phyloP scores from a whole-genome alignment of 164 flowering plant species.

The Macadamia tetraphylla region DNA sequence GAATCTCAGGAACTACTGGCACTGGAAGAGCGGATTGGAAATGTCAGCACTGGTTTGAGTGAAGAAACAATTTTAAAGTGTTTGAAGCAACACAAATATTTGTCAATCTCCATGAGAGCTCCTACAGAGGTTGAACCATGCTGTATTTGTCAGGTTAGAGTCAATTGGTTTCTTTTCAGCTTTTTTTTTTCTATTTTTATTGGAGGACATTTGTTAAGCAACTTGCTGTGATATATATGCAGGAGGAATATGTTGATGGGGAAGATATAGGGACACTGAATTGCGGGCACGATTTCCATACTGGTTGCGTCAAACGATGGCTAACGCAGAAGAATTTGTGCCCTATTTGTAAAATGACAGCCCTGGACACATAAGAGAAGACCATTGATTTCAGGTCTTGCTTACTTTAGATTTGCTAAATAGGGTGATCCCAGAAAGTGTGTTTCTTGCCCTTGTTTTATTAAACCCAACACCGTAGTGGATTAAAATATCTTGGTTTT shows the following conservation, averaged over 20 bases:
- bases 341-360: conserved; percentile 86
- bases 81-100: conserved; percentile 43
- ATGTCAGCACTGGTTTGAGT: conserved; percentile 66
- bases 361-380: conserved; percentile 31
- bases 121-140: conserved; percentile 62
- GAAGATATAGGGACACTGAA: conserved; percentile 65
- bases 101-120: conserved; percentile 7
- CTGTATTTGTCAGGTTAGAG: conserved; percentile 68
- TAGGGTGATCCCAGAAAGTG: neutral
- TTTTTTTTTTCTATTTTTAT: neutral
- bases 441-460: neutral
- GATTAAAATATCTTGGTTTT: neutral
- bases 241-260: conserved; percentile 82
- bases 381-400: neutral
- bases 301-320: conserved; percentile 71
- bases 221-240: conserved; percentile 7
- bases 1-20: conserved; percentile 65
- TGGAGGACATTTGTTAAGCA: neutral
- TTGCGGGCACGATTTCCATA: conserved; percentile 82
- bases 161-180: neutral
- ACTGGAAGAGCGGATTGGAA: conserved; percentile 79
- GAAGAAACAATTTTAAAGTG: conserved; percentile 47
- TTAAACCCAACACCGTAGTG: neutral
- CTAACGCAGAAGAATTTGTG: conserved; percentile 67
- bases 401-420: conserved; percentile 1